Evolutionary conservation across 805 yeast species (phyloP).

Genomic region (Candida suzukii): DNA sequence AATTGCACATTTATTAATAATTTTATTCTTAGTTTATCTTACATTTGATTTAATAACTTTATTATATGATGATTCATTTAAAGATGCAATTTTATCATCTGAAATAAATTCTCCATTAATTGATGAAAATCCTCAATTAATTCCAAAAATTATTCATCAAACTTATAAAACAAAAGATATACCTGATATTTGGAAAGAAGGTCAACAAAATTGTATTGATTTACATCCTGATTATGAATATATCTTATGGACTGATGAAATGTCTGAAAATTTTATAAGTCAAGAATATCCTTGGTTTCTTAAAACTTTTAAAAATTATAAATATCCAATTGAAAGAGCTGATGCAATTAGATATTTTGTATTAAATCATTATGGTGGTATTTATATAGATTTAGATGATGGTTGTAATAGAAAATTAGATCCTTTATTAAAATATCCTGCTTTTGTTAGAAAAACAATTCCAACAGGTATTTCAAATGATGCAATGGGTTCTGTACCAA

Average conservation of each 20-base stretch:
- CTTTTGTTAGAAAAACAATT: conserved; percentile 77
- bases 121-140: conserved; percentile 42
- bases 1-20: conserved; percentile 49
- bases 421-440: conserved; percentile 74
- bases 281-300: conserved; percentile 85
- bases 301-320: conserved; percentile 67
- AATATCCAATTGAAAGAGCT: conserved; percentile 80
- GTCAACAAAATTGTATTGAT: conserved; percentile 70
- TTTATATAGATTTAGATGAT: conserved; percentile 86
- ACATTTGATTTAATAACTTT: conserved; percentile 68
- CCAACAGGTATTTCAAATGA: conserved; percentile 93
- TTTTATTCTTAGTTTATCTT: conserved; percentile 49
- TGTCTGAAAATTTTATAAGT: conserved; percentile 69
- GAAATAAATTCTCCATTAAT: conserved; percentile 49
- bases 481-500: conserved; percentile 84
- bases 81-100: conserved; percentile 53
- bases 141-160: conserved; percentile 90
- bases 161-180: conserved; percentile 76
- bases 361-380: conserved; percentile 77
- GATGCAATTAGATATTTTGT: conserved; percentile 88
- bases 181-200: conserved; percentile 76
- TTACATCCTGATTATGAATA: conserved; percentile 85
- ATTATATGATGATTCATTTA: conserved; percentile 62
- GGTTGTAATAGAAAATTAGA: conserved; percentile 77
- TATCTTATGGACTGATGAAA: conserved; percentile 84